These are phyloP conservation scores for Wickerhamomyces subpelliculosus DNA, from an alignment of 805 yeast genomes.

Conservation along the genomic window DNA sequence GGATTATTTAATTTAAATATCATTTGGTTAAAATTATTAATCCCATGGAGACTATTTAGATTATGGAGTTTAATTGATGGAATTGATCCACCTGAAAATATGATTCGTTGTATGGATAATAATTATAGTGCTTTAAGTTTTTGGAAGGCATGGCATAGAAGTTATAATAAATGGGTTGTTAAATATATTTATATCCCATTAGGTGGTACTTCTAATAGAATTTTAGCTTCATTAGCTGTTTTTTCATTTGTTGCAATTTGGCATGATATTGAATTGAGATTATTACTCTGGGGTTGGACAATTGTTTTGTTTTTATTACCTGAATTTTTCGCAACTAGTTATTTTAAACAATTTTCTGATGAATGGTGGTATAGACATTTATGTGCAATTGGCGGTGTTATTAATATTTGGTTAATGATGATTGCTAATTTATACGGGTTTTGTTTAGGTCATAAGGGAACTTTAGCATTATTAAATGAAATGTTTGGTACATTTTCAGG, in stretches of 20 bases:
- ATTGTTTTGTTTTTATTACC: conserved; percentile 84
- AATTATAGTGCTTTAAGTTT: conserved; percentile 91
- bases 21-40: conserved; percentile 86
- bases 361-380: conserved; percentile 71
- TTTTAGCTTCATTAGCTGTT: conserved; percentile 74
- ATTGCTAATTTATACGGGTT: conserved; percentile 92
- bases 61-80: conserved; percentile 91
- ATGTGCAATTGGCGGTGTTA: conserved; percentile 83
- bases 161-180: conserved; percentile 84
- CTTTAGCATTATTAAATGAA: conserved; percentile 52
- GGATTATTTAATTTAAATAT: conserved; percentile 85
- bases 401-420: conserved; percentile 97
- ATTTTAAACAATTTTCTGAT: conserved; percentile 31
- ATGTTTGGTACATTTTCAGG: conserved; percentile 73
- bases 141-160: conserved; percentile 99
- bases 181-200: conserved; percentile 87
- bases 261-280: conserved; percentile 91
- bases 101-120: conserved; percentile 93
- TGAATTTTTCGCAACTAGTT: conserved; percentile 58
- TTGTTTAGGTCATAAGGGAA: conserved; percentile 88
- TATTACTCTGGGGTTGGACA: conserved; percentile 94
- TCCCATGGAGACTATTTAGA: conserved; percentile 95
- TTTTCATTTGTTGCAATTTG: conserved; percentile 95
- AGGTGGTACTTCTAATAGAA: conserved; percentile 72
- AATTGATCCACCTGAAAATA: conserved; percentile 95